These are phyloP conservation scores for Karstenula rhodostoma DNA, from an alignment of 2,329 filamentous ascomycete genomes.

Conservation along the genomic window DNA sequence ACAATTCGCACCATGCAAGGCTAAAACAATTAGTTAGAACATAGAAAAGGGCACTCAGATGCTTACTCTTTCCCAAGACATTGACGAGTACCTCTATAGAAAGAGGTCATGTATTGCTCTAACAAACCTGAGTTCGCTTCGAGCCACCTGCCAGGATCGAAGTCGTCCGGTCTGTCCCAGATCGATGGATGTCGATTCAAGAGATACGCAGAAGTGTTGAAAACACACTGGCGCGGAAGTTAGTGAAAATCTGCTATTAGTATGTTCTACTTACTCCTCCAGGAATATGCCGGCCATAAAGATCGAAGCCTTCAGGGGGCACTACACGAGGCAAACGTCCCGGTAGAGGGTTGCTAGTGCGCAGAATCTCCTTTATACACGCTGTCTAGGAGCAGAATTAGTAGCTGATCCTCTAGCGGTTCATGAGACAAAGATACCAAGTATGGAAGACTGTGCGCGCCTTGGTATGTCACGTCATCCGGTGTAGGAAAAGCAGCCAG, in stretches of 20 bases:
- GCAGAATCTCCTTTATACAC: conserved; percentile 20
- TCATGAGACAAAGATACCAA: not conserved
- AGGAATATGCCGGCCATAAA: conserved; percentile 13
- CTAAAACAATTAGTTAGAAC: not conserved
- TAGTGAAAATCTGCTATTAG: too few species aligned
- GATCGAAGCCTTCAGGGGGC: conserved; percentile 15
- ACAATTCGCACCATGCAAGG: conserved; percentile 17
- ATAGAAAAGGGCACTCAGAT: not conserved
- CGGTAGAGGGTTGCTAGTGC: conserved; percentile 17
- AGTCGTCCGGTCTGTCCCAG: conserved; percentile 12
- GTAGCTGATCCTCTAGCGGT: too few species aligned
- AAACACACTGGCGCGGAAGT: not conserved
- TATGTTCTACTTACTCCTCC: not conserved
- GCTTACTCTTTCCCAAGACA: conserved; percentile 23
- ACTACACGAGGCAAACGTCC: conserved; percentile 16
- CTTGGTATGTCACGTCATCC: conserved; percentile 17
- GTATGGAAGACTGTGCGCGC: conserved; percentile 17
- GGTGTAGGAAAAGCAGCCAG: conserved; percentile 7
- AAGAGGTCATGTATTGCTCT: conserved; percentile 23
- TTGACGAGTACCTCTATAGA: conserved; percentile 18
- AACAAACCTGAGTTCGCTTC: conserved; percentile 7
- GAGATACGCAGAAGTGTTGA: conserved; percentile 20
- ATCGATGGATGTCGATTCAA: conserved; percentile 19
- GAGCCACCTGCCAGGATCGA: conserved; percentile 19
- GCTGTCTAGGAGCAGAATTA: not conserved